Conservation (phyloP, 306 rosid genomes). For the Adenanthera pavonina region DNA sequence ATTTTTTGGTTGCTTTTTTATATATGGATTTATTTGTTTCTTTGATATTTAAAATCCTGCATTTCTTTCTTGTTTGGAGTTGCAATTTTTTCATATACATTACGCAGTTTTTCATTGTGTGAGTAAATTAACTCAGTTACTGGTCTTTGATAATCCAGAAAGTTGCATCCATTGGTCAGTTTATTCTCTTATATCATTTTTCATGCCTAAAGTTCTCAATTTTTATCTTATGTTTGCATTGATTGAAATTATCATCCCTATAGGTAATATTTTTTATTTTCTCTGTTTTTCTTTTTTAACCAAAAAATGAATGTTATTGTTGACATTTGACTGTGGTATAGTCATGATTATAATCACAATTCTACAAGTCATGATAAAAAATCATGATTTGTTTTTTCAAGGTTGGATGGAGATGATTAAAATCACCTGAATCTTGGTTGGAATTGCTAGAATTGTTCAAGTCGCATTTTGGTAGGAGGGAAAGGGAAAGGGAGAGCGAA, state of each 20-base stretch:
- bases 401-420: background rate
- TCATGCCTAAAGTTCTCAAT: background rate
- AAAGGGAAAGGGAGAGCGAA: too few species aligned
- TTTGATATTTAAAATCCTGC: background rate
- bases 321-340: background rate
- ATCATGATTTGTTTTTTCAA: background rate
- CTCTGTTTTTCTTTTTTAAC: background rate
- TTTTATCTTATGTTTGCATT: constrained; percentile 1
- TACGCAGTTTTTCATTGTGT: background rate
- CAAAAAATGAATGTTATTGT: background rate
- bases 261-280: background rate
- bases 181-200: background rate
- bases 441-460: background rate
- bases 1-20: background rate
- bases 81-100: background rate
- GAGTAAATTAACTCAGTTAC: background rate
- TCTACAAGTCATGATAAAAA: background rate
- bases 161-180: background rate
- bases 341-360: background rate
- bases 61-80: background rate
- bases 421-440: background rate
- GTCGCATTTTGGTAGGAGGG: too few species aligned
- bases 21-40: background rate
- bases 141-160: constrained; percentile 4
- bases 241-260: background rate